phyloP scores from a whole-genome alignment of 208 protist genomes.

The Trypanosoma congolense region DNA sequence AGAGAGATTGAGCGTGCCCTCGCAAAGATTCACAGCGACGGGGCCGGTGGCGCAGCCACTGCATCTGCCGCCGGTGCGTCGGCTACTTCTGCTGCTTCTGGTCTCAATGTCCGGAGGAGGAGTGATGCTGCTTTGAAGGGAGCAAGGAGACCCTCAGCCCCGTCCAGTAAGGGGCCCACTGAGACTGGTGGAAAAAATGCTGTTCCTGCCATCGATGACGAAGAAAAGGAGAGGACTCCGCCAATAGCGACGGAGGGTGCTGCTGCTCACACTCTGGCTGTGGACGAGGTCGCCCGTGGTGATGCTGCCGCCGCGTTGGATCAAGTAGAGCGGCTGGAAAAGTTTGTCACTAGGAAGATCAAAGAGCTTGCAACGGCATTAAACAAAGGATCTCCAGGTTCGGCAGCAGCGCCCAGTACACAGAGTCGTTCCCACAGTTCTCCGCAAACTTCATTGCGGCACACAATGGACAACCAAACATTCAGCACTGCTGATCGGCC shows the following conservation, averaged over 20 bases:
- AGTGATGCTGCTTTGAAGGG: conserved; percentile 4
- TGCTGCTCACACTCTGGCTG: conserved; percentile 3
- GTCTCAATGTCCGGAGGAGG: conserved; percentile 1
- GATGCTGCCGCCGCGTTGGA: conserved; percentile 67
- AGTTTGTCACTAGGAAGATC: conserved; percentile 56
- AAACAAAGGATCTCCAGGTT: conserved; percentile 24
- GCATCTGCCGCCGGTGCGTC: conserved; percentile 1
- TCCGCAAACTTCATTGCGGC: conserved; percentile 7
- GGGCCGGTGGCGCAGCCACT: conserved; percentile 7
- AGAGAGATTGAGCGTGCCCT: conserved; percentile 42
- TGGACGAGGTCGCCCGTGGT: conserved; percentile 72
- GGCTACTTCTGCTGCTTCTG: too few relatives aligned
- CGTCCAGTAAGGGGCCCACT: too few relatives aligned
- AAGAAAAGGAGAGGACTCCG: not conserved
- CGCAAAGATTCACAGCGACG: not conserved
- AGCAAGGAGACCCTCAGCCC: not conserved
- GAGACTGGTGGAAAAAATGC: not conserved
- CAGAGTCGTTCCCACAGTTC: not conserved
- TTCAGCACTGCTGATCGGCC: not conserved
- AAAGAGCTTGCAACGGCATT: conserved; percentile 50
- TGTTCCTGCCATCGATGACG: conserved; percentile 1
- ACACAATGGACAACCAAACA: conserved; percentile 16
- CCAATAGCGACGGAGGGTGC: not conserved
- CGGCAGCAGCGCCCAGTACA: not conserved
- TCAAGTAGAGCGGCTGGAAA: conserved; percentile 57